phyloP scores from a whole-genome alignment of 768 basidiomycete species.

The Neoboletus magnificus region DNA sequence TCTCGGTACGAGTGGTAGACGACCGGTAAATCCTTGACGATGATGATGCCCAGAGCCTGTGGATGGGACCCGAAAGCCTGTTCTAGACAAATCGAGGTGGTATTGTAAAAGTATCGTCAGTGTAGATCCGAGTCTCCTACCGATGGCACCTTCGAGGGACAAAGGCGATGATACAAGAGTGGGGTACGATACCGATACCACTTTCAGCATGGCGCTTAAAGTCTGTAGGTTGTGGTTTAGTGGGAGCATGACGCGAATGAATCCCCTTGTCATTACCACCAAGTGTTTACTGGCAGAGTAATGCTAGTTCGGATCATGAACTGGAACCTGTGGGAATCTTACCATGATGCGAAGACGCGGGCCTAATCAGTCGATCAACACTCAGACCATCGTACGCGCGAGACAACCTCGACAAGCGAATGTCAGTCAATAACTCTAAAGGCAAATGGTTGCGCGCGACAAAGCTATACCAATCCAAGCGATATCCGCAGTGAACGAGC shows the following conservation, averaged over 20 bases:
- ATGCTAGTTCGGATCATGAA: too few relatives aligned
- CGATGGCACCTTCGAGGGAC: slow-evolving; percentile 58
- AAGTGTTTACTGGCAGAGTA: not conserved
- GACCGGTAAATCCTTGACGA: slow-evolving; percentile 77
- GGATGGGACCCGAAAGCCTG: slow-evolving; percentile 81
- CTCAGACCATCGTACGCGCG: too few relatives aligned
- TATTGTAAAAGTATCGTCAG: not conserved
- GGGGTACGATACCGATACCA: slow-evolving; percentile 59
- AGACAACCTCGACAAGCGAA: not conserved
- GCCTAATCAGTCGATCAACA: not conserved
- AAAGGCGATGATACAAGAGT: slow-evolving; percentile 52
- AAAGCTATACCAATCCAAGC: not conserved
- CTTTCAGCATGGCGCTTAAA: slow-evolving; percentile 16
- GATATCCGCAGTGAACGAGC: not conserved
- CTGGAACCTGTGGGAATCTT: not conserved
- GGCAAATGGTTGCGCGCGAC: not conserved
- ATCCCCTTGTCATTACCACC: slow-evolving; percentile 14
- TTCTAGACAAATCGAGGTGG: slow-evolving; percentile 39
- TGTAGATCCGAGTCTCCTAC: slow-evolving; percentile 33
- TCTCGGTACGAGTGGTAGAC: slow-evolving; percentile 63
- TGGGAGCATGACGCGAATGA: slow-evolving; percentile 4
- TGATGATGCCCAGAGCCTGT: slow-evolving; percentile 73
- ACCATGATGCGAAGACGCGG: too few relatives aligned
- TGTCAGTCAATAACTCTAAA: not conserved
- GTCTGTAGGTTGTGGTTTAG: slow-evolving; percentile 11